Percentiles rank a stretch among this genome's conserved stretches.
phyloP scores from a whole-genome alignment of 768 basidiomycete species.

The Nevesoporus exiguus region DNA sequence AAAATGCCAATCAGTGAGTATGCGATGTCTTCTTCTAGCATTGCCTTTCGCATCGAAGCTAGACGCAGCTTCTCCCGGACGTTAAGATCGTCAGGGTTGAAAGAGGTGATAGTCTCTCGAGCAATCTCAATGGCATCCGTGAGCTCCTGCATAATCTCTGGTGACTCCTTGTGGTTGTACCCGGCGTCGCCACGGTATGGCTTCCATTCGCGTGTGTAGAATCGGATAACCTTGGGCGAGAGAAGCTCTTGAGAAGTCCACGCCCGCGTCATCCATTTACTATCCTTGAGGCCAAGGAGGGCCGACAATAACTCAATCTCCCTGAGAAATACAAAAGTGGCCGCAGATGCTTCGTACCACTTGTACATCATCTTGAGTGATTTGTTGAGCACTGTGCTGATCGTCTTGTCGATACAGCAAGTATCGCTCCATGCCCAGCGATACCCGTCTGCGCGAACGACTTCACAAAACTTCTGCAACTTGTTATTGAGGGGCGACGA shows the following conservation, averaged over 20 bases:
- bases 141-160: background rate
- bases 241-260: background rate
- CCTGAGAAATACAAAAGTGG: background rate
- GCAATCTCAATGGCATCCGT: background rate
- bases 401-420: too few species aligned
- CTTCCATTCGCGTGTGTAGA: background rate
- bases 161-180: too few species aligned
- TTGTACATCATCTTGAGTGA: too few species aligned
- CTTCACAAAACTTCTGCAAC: too few species aligned
- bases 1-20: background rate
- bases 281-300: background rate
- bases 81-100: background rate
- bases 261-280: background rate
- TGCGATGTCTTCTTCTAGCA: too few species aligned
- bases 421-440: too few species aligned
- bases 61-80: background rate
- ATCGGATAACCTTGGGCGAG: background rate
- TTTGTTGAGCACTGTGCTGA: too few species aligned
- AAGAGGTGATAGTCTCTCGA: background rate
- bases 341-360: background rate
- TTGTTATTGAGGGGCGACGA: background rate
- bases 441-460: too few species aligned
- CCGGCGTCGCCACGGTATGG: background rate
- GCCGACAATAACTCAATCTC: background rate
- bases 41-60: too few species aligned